These are phyloP conservation scores for Boletus rex-veris DNA, from an alignment of 768 basidiomycete species.

Conservation along the genomic window DNA sequence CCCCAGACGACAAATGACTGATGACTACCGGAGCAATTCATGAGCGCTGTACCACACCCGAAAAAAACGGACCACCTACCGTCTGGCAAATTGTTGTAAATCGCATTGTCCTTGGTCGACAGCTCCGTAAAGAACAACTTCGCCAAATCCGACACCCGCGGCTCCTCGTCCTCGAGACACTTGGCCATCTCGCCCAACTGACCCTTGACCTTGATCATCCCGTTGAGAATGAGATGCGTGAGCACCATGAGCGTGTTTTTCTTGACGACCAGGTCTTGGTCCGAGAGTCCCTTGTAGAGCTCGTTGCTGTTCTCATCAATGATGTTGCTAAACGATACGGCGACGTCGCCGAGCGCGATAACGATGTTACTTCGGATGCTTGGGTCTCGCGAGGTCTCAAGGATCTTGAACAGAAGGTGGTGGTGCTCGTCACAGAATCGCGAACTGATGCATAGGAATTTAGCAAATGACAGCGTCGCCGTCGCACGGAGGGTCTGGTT, in stretches of 20 bases:
- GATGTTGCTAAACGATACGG: conserved; percentile 96
- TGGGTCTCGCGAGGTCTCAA: conserved; percentile 87
- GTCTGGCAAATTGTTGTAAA: conserved; percentile 98
- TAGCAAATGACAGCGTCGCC: conserved; percentile 86
- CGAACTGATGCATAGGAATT: conserved; percentile 93
- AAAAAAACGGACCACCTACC: conserved; percentile 42
- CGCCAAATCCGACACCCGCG: conserved; percentile 87
- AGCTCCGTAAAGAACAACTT: conserved; percentile 97
- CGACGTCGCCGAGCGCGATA: conserved; percentile 96
- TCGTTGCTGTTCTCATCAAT: conserved; percentile 97
- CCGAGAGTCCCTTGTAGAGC: conserved; percentile 90
- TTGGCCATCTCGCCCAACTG: conserved; percentile 99
- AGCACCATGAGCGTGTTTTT: conserved; percentile 99
- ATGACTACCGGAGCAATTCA: conserved; percentile 56
- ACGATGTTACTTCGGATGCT: conserved; percentile 94
- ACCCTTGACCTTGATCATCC: conserved; percentile 99
- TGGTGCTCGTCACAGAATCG: conserved; percentile 92
- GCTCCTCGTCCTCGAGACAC: conserved; percentile 89
- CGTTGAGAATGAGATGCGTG: conserved; percentile 93
- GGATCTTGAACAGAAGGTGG: conserved; percentile 85
- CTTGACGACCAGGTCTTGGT: conserved; percentile 85
- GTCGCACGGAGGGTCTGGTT: conserved; percentile 83
- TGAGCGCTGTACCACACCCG: background rate
- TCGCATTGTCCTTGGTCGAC: conserved; percentile 96
- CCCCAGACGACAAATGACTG: conserved; percentile 88